Percentiles rank a stretch among this genome's conserved stretches.
phyloP scores from a whole-genome alignment of 768 basidiomycete genomes.

The Fistulinella prunicolor region DNA sequence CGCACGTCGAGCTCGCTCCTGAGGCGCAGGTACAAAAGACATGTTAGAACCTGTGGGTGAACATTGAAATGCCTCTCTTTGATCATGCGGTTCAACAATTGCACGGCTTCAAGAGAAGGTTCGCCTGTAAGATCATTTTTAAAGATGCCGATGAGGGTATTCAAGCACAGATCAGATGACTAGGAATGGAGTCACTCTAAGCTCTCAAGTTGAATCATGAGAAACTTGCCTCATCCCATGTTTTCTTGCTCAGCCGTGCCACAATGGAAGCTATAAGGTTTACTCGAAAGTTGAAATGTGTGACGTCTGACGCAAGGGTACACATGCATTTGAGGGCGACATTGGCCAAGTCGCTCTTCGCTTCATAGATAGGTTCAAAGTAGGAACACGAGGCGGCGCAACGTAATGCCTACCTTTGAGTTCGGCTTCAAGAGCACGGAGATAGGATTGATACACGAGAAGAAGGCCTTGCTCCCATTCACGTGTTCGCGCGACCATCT shows the following conservation, averaged over 20 bases:
- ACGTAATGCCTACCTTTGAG: conserved; percentile 57
- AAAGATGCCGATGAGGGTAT: conserved; percentile 80
- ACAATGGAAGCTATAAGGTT: conserved; percentile 91
- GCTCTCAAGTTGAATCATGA: conserved; percentile 4
- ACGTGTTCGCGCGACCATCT: conserved; percentile 83
- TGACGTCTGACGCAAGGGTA: conserved; percentile 73
- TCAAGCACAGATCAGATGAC: conserved; percentile 84
- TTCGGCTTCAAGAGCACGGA: conserved; percentile 81
- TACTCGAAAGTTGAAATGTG: conserved; percentile 95
- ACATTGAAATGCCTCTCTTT: conserved; percentile 90
- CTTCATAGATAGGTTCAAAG: conserved; percentile 39
- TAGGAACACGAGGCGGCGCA: conserved; percentile 17
- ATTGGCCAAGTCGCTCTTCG: conserved; percentile 61
- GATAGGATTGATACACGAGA: conserved; percentile 81
- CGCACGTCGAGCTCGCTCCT: conserved; percentile 82
- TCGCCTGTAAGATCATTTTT: conserved; percentile 75
- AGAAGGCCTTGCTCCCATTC: conserved; percentile 97
- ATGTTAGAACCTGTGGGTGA: conserved; percentile 83
- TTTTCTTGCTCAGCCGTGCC: conserved; percentile 74
- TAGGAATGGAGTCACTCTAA: conserved; percentile 32
- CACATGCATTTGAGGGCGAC: conserved; percentile 84
- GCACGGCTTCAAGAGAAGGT: conserved; percentile 84
- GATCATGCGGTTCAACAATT: conserved; percentile 91
- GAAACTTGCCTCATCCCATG: conserved; percentile 80
- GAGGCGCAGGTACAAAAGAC: conserved; percentile 81